Conservation (phyloP, 2,329 filamentous ascomycete species). For the Sporothrix inflata region DNA sequence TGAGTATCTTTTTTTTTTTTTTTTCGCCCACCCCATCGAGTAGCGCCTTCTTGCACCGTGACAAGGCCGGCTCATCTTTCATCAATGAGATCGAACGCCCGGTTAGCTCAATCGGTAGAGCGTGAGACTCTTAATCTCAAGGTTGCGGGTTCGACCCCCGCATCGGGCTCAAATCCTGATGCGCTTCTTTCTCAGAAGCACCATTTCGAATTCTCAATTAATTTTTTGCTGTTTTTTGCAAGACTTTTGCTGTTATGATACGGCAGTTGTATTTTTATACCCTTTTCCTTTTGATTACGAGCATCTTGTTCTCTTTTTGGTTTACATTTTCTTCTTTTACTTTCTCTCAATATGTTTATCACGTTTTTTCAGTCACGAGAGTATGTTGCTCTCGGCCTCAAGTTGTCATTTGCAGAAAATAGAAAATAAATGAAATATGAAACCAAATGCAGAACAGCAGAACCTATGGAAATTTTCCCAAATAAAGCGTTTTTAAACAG, state of each 20-base stretch:
- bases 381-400: background rate
- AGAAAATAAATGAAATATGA: background rate
- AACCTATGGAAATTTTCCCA: conserved; percentile 9
- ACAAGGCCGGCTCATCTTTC: background rate
- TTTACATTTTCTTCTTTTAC: background rate
- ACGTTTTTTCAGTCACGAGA: background rate
- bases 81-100: conserved; percentile 43
- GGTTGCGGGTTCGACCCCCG: conserved; percentile 50
- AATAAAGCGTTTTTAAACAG: background rate
- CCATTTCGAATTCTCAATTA: conserved; percentile 21
- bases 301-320: no score
- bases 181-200: conserved; percentile 34
- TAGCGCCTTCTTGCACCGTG: conserved; percentile 1
- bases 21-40: background rate
- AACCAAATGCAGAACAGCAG: conserved; percentile 15
- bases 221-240: conserved; percentile 3
- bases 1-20: background rate
- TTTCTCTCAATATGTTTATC: background rate
- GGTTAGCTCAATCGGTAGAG: conserved; percentile 73
- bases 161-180: conserved; percentile 51
- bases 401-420: background rate
- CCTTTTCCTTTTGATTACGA: background rate
- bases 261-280: background rate
- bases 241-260: background rate
- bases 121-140: conserved; percentile 67